A percentile compares a stretch with the other conserved stretches of the same genome.
These are phyloP conservation scores for Ceratobasidium sp. DNA, from an alignment of 1,284 basidiomycete species.

Conservation along the genomic window DNA sequence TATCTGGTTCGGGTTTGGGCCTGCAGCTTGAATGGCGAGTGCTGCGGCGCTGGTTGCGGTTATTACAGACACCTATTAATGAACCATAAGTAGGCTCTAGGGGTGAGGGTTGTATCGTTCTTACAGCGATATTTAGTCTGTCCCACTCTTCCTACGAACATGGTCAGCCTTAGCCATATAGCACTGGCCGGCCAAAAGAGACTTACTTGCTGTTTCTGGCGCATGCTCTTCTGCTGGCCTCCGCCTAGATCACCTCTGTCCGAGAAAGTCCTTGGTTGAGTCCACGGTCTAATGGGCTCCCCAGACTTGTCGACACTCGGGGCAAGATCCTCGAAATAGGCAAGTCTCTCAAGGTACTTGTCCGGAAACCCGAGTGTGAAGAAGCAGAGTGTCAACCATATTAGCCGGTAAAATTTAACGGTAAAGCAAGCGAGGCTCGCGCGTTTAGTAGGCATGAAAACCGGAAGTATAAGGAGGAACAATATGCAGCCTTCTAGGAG, in stretches of 20 bases:
- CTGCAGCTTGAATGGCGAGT: slow-evolving; percentile 20
- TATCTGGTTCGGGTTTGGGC: background rate
- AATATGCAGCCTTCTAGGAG: too few relatives aligned
- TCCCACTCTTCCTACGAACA: slow-evolving; percentile 26
- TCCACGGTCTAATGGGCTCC: background rate
- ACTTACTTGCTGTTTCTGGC: slow-evolving; percentile 34
- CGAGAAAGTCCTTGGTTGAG: slow-evolving; percentile 3
- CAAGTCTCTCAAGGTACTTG: slow-evolving; percentile 23
- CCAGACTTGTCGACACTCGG: background rate
- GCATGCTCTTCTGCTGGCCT: slow-evolving; percentile 18
- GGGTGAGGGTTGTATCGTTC: background rate
- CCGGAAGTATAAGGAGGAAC: too few relatives aligned
- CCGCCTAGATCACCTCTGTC: slow-evolving; percentile 11
- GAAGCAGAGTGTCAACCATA: slow-evolving; percentile 5
- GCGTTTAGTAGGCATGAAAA: too few relatives aligned
- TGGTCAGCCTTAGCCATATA: background rate
- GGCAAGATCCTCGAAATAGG: slow-evolving; percentile 16
- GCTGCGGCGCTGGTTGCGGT: slow-evolving; percentile 31
- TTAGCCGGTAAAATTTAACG: background rate
- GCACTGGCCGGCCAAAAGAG: background rate
- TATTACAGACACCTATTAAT: slow-evolving; percentile 20
- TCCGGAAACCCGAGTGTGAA: slow-evolving; percentile 20
- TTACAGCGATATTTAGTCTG: slow-evolving; percentile 18
- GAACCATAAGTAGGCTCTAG: background rate
- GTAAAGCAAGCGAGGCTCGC: too few relatives aligned